phyloP scores from a whole-genome alignment of 306 rosid genomes.

The Castanea sativa region DNA sequence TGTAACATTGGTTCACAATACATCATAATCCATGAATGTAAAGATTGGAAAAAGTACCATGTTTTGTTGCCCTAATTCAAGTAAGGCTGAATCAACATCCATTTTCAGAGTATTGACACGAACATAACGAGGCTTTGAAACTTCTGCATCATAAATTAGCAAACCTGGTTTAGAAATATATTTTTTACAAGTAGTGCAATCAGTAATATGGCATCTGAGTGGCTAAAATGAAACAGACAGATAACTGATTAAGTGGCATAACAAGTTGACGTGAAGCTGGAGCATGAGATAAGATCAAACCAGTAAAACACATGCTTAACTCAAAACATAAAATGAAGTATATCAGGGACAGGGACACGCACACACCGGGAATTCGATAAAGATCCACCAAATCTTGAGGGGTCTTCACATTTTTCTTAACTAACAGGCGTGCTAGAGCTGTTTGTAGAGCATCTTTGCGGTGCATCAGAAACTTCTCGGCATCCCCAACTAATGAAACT shows the following conservation, averaged over 20 bases:
- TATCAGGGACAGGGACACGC: not conserved
- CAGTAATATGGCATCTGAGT: not conserved
- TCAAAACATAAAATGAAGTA: not conserved
- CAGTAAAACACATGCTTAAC: not conserved
- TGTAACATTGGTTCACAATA: not conserved
- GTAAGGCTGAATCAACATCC: slow-evolving; percentile 62
- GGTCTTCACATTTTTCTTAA: slow-evolving; percentile 47
- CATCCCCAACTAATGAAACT: slow-evolving; percentile 62
- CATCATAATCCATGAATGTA: not conserved
- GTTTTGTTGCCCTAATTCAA: slow-evolving; percentile 53
- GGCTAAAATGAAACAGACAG: not conserved
- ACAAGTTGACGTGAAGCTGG: not conserved
- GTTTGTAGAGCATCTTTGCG: slow-evolving; percentile 51
- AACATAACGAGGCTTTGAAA: slow-evolving; percentile 69
- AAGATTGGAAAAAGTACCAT: slow-evolving; percentile 35
- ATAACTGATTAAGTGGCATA: not conserved
- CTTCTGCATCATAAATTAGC: slow-evolving; percentile 47
- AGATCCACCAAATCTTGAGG: slow-evolving; percentile 59
- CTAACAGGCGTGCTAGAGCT: slow-evolving; percentile 49
- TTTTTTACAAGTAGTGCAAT: not conserved
- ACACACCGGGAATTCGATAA: slow-evolving; percentile 59
- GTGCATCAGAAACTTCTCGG: slow-evolving; percentile 67
- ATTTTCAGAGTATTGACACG: slow-evolving; percentile 88
- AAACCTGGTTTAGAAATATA: not conserved
- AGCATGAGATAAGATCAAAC: not conserved